These are phyloP conservation scores for Blastomyces parvus DNA, from an alignment of 2,329 filamentous ascomycete genomes.

Conservation along the genomic window DNA sequence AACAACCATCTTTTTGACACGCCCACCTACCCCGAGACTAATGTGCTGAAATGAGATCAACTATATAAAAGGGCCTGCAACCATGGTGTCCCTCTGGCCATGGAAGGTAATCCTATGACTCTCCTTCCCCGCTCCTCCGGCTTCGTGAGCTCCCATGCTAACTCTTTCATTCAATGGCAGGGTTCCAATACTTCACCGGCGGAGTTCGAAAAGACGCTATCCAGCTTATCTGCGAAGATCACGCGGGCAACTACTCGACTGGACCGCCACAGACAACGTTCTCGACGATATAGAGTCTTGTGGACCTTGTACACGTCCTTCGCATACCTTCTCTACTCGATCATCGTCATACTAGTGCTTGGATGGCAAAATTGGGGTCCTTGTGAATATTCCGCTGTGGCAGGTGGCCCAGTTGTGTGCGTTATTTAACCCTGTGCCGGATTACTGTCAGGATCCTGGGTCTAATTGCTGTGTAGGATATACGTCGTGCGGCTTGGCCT, in stretches of 20 bases:
- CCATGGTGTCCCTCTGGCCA: constrained; percentile 78
- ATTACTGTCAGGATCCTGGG: constrained; percentile 14
- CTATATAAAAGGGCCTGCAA: constrained; percentile 4
- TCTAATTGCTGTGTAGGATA: constrained; percentile 49
- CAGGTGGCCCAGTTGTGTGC: constrained; percentile 69
- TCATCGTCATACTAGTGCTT: constrained; percentile 74
- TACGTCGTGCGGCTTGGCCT: constrained; percentile 60
- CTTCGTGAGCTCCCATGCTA: background rate
- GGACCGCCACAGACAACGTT: constrained; percentile 60
- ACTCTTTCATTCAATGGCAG: constrained; percentile 4
- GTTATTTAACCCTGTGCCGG: constrained; percentile 21
- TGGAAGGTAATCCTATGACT: constrained; percentile 53
- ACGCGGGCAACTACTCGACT: constrained; percentile 61
- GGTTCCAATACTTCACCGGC: constrained; percentile 49
- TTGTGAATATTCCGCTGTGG: constrained; percentile 67
- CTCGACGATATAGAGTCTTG: constrained; percentile 70
- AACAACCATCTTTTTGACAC: background rate
- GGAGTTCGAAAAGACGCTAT: constrained; percentile 85
- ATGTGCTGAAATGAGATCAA: constrained; percentile 5
- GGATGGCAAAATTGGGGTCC: constrained; percentile 70
- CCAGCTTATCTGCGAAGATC: constrained; percentile 74
- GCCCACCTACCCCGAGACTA: background rate
- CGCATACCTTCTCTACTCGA: constrained; percentile 75
- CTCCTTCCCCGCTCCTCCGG: background rate
- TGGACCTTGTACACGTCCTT: constrained; percentile 87